phyloP scores from a whole-genome alignment of 78 protist genomes.

The slime mould (Dictyostelium discoideum) region dicty_2.7 NC_007090.3:3251001-3251500 shows the following conservation, averaged over 20 bases:
- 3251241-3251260: not conserved
- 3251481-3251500: conserved; percentile 22
- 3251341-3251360: not conserved
- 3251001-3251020: too few relatives aligned
- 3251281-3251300: not conserved
- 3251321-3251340: not conserved
- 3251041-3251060: not conserved
- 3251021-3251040: too few relatives aligned
- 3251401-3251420: not conserved
- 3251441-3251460: conserved; percentile 15
- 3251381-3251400: not conserved
- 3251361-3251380: not conserved
- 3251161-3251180: conserved; percentile 1
- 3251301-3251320: not conserved
- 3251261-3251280: not conserved
- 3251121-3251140: not conserved
- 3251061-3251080: conserved; percentile 2
- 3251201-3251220: conserved; percentile 1
- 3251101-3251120: not conserved
- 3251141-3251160: not conserved
- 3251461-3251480: conserved; percentile 1
- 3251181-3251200: not conserved
- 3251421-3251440: not conserved
- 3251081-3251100: not conserved
- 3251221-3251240: not conserved